A percentile compares a stretch with the other conserved stretches of the same genome.
phyloP scores from a whole-genome alignment of 768 basidiomycete genomes.

The Boletus pseudopeckii region DNA sequence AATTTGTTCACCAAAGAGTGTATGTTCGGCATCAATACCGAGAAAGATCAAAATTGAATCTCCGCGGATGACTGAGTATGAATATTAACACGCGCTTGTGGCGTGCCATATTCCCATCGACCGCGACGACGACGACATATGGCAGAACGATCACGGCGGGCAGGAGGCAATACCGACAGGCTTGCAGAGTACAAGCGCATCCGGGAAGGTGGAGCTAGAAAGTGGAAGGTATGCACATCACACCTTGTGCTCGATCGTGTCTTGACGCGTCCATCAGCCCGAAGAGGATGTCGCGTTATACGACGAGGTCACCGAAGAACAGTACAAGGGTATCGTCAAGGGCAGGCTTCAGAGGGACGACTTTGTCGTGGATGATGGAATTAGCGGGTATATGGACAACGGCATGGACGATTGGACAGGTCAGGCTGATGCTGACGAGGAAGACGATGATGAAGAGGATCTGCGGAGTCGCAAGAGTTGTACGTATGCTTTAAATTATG shows the following conservation, averaged over 20 bases:
- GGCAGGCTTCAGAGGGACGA: constrained; percentile 83
- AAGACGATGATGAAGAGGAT: constrained; percentile 45
- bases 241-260: neutral
- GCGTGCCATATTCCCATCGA: constrained; percentile 9
- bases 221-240: constrained; percentile 48
- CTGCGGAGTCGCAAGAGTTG: constrained; percentile 39
- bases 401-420: constrained; percentile 93
- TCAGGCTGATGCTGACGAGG: constrained; percentile 51
- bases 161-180: constrained; percentile 35
- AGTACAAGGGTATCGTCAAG: constrained; percentile 82
- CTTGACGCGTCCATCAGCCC: constrained; percentile 32
- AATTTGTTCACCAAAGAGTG: too few relatives aligned
- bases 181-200: constrained; percentile 59
- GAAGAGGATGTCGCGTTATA: constrained; percentile 71
- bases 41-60: neutral
- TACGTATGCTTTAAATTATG: constrained; percentile 20
- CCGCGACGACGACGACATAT: constrained; percentile 11
- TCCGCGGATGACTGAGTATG: constrained; percentile 23
- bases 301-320: constrained; percentile 86
- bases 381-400: constrained; percentile 89
- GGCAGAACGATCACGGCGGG: constrained; percentile 29
- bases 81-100: constrained; percentile 29
- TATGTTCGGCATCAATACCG: constrained; percentile 15
- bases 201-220: constrained; percentile 55
- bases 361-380: constrained; percentile 94